Base-by-base conservation (phyloP, 805 yeast species). In the Middelhovenomyces tepae region DNA sequence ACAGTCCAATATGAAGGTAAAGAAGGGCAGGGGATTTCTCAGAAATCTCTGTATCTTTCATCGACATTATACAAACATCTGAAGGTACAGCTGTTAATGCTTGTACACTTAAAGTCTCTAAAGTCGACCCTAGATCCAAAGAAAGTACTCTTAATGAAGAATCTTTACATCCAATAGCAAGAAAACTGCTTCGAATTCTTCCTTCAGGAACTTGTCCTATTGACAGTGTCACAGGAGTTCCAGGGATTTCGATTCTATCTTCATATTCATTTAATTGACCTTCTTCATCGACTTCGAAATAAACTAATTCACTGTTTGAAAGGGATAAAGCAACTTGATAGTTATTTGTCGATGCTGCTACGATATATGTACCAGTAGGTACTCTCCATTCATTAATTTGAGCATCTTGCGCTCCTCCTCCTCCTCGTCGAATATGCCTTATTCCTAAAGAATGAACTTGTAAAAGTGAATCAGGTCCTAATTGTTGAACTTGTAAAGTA, bases 381-480 rank as follows among this genome's bases (percentile, higher is more conserved):
- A 94, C 84, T 18, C 56, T 61, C 97, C 97, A 91, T 40, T 79
- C 79, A 9, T 66, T 56, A n/a, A 57, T 52, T n/a, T 48, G 43
- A n/a, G n/a, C n/a, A n/a, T n/a, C n/a, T n/a, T n/a, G n/a, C n/a
- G n/a, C n/a, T n/a, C n/a, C n/a, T n/a, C n/a, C n/a, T 18, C 45
- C 46, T 13, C 45, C 45, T 36, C 51, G 43, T 23, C 53, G 47
- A 3, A 79, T 59, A 44, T 80, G 84, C 10, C 78, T 64, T 15
- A 89, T 60, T 4, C 91, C 94, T 39, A 71, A 65, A 0, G 73
- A 43, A 50, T 82, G 81, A 1, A 89, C 66, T 51, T 89, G 98
- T 4, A 79, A 70, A 0, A 86, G 51, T 0, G 89, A 71, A 3
- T 54, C 46, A 2, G 42, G 38, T 0, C 94, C 93, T 37, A 87